Evolutionary conservation across 2,329 filamentous ascomycete species (phyloP).

Genomic region (Venturia asperata): DNA sequence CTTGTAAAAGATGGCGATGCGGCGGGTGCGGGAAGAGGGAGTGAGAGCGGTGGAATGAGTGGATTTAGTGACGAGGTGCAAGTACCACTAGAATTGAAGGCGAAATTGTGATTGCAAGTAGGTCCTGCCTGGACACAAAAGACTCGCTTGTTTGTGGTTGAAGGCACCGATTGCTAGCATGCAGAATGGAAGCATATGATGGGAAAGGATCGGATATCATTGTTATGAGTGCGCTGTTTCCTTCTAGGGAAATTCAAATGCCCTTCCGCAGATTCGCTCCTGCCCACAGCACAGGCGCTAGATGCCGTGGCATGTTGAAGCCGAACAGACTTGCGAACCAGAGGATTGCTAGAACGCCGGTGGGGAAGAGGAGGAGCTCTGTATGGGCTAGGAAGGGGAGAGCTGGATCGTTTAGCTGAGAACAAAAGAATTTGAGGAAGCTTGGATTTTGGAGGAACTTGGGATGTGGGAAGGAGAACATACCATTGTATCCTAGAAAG

Average conservation of each 20-base stretch:
- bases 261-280: conserved; percentile 40
- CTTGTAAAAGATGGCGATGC: conserved; percentile 19
- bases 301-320: conserved; percentile 44
- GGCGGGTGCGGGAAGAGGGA: background rate
- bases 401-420: conserved; percentile 32
- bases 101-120: background rate
- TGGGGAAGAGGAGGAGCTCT: conserved; percentile 56
- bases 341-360: conserved; percentile 51
- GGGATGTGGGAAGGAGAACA: conserved; percentile 18
- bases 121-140: no score
- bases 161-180: no score
- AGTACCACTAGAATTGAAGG: conserved; percentile 12
- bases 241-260: conserved; percentile 25
- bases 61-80: background rate
- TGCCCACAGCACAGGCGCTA: conserved; percentile 45
- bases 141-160: no score
- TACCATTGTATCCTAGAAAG: conserved; percentile 60
- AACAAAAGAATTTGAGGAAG: background rate
- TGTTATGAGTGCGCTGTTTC: background rate
- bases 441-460: no score
- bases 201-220: background rate
- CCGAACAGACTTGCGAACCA: conserved; percentile 50
- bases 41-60: background rate
- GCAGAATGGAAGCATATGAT: no score
- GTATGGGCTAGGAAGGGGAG: conserved; percentile 62